Base-by-base conservation (phyloP, 768 basidiomycete species). In the Pisolithus orientalis region DNA sequence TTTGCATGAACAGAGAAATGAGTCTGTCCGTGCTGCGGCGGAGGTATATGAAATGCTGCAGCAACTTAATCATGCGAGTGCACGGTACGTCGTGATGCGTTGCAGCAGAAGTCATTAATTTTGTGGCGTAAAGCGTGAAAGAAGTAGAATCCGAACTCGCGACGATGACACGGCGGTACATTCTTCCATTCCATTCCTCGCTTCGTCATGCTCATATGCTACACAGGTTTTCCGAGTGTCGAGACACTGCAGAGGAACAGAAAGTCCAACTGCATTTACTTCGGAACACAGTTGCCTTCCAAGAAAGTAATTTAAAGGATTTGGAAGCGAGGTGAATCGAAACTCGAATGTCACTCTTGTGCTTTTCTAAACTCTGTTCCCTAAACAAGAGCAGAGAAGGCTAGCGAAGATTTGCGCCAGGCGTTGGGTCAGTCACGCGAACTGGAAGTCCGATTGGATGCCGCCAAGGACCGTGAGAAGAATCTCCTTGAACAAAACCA, bases 101-200 rank as follows among this genome's bases (percentile, higher is more conserved):
- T 39, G 11, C 47, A 28, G 13, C 21, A 14, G 42, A 40, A 54
- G 42, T 47, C 49, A 49, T 53, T 59, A 38, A 69, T 46, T 39
- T 43, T 40, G 17, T 38, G 48, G 39, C 34, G 40, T 47, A 51
- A 56, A 66, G 66, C 17, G 49, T 66, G 31, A 57, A 66, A 49
- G 66, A 66, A 52, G 55, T 55, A 21, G 62, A 62, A 42, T 62
- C 62, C 24, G 39, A 53, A 45, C 57, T 66, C 47, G 13, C 53
- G 17, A 64, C 66, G 39, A 59, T 66, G 68, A 66, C 25, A 55
- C 66, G 66, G 54, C 62, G 68, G 66, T 68, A 43, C 1, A 55
- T 37, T 43, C 52, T 65, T 66, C 65, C 59, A 59, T 61, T 59
- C 54, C 48, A 50, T 17, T 39, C 10, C 38, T 40, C 38, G n/a